These are phyloP conservation scores for Citrus glauca DNA, from an alignment of 345 rosid species.

Conservation along the genomic window DNA sequence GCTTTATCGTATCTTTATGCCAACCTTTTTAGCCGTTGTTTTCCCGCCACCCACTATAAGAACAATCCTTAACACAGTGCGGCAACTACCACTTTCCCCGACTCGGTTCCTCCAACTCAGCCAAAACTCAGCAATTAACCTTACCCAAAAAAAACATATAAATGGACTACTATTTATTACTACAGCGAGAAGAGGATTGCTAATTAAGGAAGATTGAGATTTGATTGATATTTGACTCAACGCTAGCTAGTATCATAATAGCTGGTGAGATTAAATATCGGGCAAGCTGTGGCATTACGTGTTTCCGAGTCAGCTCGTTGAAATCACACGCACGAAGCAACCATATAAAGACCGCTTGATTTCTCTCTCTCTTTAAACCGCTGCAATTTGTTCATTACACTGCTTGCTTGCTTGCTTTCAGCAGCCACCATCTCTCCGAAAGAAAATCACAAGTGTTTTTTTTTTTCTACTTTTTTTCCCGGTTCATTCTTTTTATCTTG, in stretches of 20 bases:
- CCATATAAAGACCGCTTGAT: not conserved
- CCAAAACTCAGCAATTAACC: not conserved
- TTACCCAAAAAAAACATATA: no score
- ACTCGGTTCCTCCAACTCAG: not conserved
- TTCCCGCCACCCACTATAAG: constrained; percentile 5
- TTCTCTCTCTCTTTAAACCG: not conserved
- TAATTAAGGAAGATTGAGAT: constrained; percentile 4
- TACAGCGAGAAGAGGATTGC: not conserved
- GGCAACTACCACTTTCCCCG: not conserved
- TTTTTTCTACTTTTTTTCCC: not conserved
- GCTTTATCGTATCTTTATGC: constrained; percentile 8
- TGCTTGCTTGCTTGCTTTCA: not conserved
- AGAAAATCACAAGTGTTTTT: not conserved
- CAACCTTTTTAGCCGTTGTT: not conserved
- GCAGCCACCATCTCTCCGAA: not conserved
- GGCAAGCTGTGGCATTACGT: constrained; percentile 5
- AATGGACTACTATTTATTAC: not conserved
- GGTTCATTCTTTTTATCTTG: not conserved
- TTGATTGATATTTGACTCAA: not conserved
- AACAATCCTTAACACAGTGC: not conserved
- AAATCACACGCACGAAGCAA: not conserved
- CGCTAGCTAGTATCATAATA: not conserved
- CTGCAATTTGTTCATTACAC: not conserved
- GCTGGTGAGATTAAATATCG: constrained; percentile 8
- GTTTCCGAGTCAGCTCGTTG: constrained; percentile 8